Base-by-base conservation (phyloP, 768 basidiomycete species). In the Tephrocybe rancida region DNA sequence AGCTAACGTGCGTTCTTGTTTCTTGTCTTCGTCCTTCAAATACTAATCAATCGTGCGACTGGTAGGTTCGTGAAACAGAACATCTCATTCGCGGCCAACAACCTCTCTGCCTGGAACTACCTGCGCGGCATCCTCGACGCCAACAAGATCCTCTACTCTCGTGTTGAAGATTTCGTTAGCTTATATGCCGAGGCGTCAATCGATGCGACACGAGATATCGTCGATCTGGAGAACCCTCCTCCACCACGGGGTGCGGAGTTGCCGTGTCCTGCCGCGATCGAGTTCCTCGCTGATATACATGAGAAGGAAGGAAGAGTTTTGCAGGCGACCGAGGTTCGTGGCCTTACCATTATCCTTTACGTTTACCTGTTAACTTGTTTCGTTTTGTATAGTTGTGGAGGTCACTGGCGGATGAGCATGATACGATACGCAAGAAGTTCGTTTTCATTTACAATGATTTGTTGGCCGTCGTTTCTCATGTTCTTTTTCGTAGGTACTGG, bases 91-190 rank as follows among this genome's bases (percentile, higher is more conserved):
- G 92, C 91, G 3, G 94, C 97, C 6, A 95, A 95, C 68, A 99
- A 99, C 61, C 81, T 87, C 0, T 96, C 95, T 0, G 90, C 93
- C 0, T 99, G 97, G 97, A 97, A 97, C 69, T 99, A 97, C 69
- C 81, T 98, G 9, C 84, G 96, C 55, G 97, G 91, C 6, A 65
- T 89, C n/a, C 79, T 96, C 19, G 81, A 87, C 29, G 73, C 80
- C 60, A 81, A 82, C 48, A 66, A 75, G 11, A 76, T 78, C 14
- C 84, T 91, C 0, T 85, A 86, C 61, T 72, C 82, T 1, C 69
- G 68, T 4, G 65, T 89, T 38, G 62, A 71, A 21, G 65, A 79
- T 0, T 93, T 94, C 57, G 86, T 90, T 18, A 64, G 73, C 16
- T 83, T 84, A 1, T 95, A 92, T 68, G 80, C 86, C 0, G 64